These are phyloP conservation scores for Aspergillus conjunctus DNA, from an alignment of 495 filamentous ascomycete species.

Conservation along the genomic window DNA sequence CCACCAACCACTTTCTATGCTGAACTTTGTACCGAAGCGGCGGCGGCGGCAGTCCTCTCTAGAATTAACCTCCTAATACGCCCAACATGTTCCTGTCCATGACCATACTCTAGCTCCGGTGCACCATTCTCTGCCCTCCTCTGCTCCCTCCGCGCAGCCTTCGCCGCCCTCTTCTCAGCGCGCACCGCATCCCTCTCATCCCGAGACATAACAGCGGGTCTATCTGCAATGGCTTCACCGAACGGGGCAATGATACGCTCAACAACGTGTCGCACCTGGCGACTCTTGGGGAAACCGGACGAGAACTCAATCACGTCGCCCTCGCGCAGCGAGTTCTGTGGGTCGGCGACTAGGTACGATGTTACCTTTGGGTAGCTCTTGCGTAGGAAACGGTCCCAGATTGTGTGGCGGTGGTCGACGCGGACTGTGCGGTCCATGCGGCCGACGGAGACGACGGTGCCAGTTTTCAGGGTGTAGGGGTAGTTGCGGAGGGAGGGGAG, in stretches of 20 bases:
- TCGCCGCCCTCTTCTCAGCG: constrained; percentile 49
- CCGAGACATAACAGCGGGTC: constrained; percentile 64
- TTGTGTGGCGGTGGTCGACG: constrained; percentile 39
- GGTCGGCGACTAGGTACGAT: constrained; percentile 70
- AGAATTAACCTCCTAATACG: constrained; percentile 24
- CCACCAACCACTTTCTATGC: constrained; percentile 1
- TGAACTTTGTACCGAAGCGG: background rate
- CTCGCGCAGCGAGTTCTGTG: constrained; percentile 66
- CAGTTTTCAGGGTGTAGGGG: constrained; percentile 42
- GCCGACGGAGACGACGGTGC: constrained; percentile 50
- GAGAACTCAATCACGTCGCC: constrained; percentile 83
- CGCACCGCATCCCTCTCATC: constrained; percentile 59
- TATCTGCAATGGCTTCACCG: constrained; percentile 59
- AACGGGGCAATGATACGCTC: constrained; percentile 76
- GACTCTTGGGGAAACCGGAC: constrained; percentile 63
- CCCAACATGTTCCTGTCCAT: constrained; percentile 29
- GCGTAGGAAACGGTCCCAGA: constrained; percentile 43
- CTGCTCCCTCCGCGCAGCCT: constrained; percentile 50
- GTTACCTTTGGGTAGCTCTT: constrained; percentile 47
- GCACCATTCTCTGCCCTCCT: constrained; percentile 28
- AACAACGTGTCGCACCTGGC: constrained; percentile 73
- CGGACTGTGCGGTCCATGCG: constrained; percentile 49
- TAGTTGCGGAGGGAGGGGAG: constrained; percentile 42
- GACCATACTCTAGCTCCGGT: background rate
- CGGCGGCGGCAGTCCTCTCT: constrained; percentile 14